Evolutionary conservation across 352 stramenopile species (phyloP), one percentile per base, ranked within the genome.

Genomic region (Globisporangium recalcitrans): DNA sequence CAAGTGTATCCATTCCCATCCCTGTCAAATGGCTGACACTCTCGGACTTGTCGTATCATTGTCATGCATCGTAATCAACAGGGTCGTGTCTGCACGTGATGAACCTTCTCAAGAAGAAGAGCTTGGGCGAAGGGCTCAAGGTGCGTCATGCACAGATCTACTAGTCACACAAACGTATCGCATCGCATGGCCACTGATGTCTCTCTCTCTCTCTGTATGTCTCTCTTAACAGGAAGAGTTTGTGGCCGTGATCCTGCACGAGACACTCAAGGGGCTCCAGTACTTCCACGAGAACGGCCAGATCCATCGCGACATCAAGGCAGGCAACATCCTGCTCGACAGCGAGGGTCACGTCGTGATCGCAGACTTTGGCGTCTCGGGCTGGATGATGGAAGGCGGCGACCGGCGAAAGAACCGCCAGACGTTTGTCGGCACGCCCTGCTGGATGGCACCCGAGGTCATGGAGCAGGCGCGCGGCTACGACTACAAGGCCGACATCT

Each of bases 271-370:
- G 62, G 97, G 97, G 0, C 80, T 99, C 31, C 90, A 98, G 71
- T 99, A 99, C 78, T 98, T 99, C 72, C 97, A 99, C 70, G 92
- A 99, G 62, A 98, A 99, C 64, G 96, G 96, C 4, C 93, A 99
- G 72, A 98, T 99, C 73, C 97, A 99, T 69, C 81, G 96, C 85
- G 91, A 98, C 80, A 98, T 99, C 66, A 99, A 99, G 81, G 97
- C 96, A 1, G 96, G 97, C n/a, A 99, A 99, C 76, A 98, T 98
- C 56, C 70, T 98, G 22, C 64, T 98, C 47, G 90, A 97, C 70
- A 90, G 87, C 59, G 80, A 97, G 54, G 97, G 96, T 27, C 80
- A 97, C 65, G 96, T 99, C 4, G 82, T 98, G 53, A 98, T 99
- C 62, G 97, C 96, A 11, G 97, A 99, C 71, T 99, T 99, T 80